Evolutionary conservation across 2,329 filamentous ascomycete species (phyloP).

Genomic region (Pseudogymnoascus sp.): DNA sequence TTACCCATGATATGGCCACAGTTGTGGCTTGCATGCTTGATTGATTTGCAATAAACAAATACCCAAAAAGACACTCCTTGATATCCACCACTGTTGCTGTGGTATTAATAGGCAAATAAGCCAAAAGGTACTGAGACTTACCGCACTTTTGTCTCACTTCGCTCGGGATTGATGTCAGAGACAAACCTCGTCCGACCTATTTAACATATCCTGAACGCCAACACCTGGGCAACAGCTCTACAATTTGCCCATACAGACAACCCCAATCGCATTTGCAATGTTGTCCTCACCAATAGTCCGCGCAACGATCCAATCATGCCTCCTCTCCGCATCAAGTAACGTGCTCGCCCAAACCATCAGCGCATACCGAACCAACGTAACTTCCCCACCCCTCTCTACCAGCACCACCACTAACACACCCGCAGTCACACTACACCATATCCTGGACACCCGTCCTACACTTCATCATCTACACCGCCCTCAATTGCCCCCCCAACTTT

Average conservation of each 20-base stretch:
- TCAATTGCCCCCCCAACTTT: conserved; percentile 76
- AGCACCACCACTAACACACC: background rate
- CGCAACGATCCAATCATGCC: conserved; percentile 56
- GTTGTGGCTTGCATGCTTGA: background rate
- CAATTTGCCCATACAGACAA: background rate
- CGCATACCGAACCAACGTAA: conserved; percentile 51
- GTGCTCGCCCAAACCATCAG: conserved; percentile 63
- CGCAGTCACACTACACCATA: conserved; percentile 41
- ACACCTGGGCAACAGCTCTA: background rate
- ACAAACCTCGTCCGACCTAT: background rate
- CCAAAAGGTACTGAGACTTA: background rate
- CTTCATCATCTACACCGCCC: conserved; percentile 63
- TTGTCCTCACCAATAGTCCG: conserved; percentile 41
- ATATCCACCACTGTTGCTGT: background rate
- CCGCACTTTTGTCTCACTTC: background rate
- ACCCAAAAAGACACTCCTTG: background rate
- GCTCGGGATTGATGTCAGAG: background rate
- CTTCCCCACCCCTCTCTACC: conserved; percentile 16
- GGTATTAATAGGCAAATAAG: background rate
- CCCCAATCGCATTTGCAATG: conserved; percentile 11
- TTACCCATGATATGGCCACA: background rate
- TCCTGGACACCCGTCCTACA: conserved; percentile 63
- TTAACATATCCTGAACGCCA: background rate
- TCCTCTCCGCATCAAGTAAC: conserved; percentile 60
- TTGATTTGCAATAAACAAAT: background rate